Evolutionary conservation across 2,329 filamentous ascomycete genomes (phyloP).

Genomic region (Triangularia setosa): DNA sequence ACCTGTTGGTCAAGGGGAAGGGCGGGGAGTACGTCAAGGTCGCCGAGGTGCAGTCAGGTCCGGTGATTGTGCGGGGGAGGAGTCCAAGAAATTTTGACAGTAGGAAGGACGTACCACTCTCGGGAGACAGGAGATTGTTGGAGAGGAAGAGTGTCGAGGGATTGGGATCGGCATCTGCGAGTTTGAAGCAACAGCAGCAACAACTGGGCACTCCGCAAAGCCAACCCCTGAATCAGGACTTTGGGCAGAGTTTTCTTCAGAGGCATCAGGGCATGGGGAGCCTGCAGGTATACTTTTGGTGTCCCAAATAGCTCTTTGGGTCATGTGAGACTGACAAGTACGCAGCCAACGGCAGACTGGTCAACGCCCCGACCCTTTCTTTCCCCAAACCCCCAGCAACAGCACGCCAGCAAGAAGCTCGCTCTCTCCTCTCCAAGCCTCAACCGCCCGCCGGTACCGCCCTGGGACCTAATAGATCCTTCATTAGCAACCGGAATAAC

Average conservation of each 20-base stretch:
- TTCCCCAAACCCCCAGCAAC: constrained; percentile 26
- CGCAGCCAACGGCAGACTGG: constrained; percentile 44
- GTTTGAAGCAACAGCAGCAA: background rate
- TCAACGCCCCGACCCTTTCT: constrained; percentile 36
- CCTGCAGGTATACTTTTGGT: constrained; percentile 32
- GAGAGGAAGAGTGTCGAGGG: constrained; percentile 42
- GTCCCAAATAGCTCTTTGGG: background rate
- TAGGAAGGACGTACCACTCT: constrained; percentile 77
- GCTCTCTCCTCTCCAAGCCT: constrained; percentile 48
- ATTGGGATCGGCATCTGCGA: background rate
- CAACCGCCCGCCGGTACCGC: constrained; percentile 51
- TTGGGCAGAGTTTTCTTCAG: constrained; percentile 28
- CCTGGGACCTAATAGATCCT: constrained; percentile 36
- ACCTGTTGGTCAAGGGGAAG: constrained; percentile 71
- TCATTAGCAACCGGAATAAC: background rate
- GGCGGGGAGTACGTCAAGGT: constrained; percentile 65
- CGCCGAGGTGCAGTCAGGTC: constrained; percentile 81
- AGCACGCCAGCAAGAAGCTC: constrained; percentile 50
- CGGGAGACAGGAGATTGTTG: constrained; percentile 43
- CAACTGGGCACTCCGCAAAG: constrained; percentile 15
- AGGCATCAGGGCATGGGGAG: constrained; percentile 34
- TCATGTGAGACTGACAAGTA: constrained; percentile 7
- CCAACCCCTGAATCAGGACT: constrained; percentile 1
- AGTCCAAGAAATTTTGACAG: constrained; percentile 94
- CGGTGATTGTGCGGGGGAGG: constrained; percentile 90